These are phyloP conservation scores for Cenchrus fungigraminus DNA, from an alignment of 176 grass and related monocot genomes.

Conservation along the genomic window DNA sequence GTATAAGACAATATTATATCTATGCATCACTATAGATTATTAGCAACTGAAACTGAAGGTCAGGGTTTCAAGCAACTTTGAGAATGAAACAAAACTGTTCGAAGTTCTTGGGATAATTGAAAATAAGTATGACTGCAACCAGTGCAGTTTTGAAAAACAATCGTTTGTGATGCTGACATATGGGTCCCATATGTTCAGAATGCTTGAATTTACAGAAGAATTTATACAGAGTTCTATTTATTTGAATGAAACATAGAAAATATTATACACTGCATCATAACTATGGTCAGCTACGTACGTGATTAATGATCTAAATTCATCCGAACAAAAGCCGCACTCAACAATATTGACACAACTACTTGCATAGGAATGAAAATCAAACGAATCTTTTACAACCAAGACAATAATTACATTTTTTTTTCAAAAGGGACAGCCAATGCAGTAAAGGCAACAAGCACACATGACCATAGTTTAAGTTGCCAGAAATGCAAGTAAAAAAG, in stretches of 20 bases:
- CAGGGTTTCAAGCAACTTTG: conserved; percentile 18
- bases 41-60: neutral
- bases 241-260: conserved; percentile 2
- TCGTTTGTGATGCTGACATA: neutral
- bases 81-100: conserved; percentile 6
- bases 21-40: conserved; percentile 4
- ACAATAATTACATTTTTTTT: neutral
- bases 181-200: neutral
- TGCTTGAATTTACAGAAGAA: neutral
- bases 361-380: neutral
- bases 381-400: neutral
- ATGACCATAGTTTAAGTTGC: conserved; percentile 13
- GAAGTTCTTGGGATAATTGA: neutral
- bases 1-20: neutral
- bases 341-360: neutral
- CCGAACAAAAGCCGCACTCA: conserved; percentile 12
- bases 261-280: neutral
- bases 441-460: conserved; percentile 1
- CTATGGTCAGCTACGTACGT: neutral
- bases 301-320: conserved; percentile 18
- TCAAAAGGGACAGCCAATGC: conserved; percentile 9
- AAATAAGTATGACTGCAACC: neutral
- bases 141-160: neutral
- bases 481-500: neutral
- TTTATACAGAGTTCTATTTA: neutral